Percentiles rank a stretch among this genome's conserved stretches.
phyloP scores from a whole-genome alignment of 148 eudicot species.

The Bassia scoparia region DNA sequence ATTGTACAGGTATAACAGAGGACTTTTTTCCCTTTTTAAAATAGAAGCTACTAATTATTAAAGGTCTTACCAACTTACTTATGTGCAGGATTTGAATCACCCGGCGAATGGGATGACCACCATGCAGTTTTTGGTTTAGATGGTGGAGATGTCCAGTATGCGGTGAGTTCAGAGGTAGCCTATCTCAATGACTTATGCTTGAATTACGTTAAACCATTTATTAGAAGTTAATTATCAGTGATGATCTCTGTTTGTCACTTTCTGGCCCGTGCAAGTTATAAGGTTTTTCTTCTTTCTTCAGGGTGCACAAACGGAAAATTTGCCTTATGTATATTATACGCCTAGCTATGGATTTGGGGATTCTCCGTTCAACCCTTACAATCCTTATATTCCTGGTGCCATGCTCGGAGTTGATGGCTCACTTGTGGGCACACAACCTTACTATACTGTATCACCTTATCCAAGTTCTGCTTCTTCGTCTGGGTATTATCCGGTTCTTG shows the following conservation, averaged over 20 bases:
- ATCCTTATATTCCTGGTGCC: conserved; percentile 97
- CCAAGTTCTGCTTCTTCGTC: conserved; percentile 49
- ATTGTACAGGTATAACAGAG: conserved; percentile 60
- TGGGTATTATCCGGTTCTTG: conserved; percentile 54
- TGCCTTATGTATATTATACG: conserved; percentile 74
- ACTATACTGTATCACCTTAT: conserved; percentile 65
- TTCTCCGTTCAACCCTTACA: conserved; percentile 86
- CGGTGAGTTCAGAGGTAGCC: conserved; percentile 41
- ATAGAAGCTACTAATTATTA: background rate
- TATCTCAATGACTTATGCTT: background rate
- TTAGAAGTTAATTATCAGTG: too few relatives aligned
- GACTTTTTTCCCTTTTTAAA: background rate
- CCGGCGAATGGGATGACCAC: conserved; percentile 77
- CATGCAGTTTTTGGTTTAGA: conserved; percentile 70
- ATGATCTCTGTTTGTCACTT: background rate
- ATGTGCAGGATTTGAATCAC: conserved; percentile 64
- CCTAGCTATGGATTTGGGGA: conserved; percentile 82
- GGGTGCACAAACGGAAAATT: conserved; percentile 72
- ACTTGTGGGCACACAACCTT: conserved; percentile 59
- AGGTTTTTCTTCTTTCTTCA: conserved; percentile 21
- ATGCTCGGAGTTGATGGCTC: conserved; percentile 78
- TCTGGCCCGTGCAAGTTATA: background rate
- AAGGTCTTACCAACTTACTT: background rate
- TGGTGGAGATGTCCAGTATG: conserved; percentile 69
- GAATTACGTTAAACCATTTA: too few relatives aligned